A percentile compares a stretch with the other conserved stretches of the same genome.
Conservation (phyloP, 2,329 filamentous ascomycete species). For the Daldinia sp. region DNA sequence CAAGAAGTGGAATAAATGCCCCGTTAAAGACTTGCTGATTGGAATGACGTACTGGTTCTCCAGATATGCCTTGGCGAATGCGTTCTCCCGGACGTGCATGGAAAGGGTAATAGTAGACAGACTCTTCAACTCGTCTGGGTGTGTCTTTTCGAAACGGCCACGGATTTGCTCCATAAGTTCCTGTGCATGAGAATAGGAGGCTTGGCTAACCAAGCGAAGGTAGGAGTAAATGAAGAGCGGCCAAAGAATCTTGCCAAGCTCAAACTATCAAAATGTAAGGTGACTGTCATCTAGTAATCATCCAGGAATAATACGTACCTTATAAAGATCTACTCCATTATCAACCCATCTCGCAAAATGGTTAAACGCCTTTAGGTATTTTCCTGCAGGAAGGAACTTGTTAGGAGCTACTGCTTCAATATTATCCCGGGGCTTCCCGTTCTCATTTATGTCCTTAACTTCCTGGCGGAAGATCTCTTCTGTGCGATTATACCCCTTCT, state of each 20-base stretch:
- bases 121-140: slow-evolving; percentile 81
- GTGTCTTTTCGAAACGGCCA: slow-evolving; percentile 77
- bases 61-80: slow-evolving; percentile 82
- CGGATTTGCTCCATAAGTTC: slow-evolving; percentile 78
- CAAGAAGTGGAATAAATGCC: slow-evolving; percentile 86
- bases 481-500: slow-evolving; percentile 93
- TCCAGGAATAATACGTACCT: slow-evolving; percentile 63
- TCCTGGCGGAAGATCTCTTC: slow-evolving; percentile 94
- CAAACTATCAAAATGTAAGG: slow-evolving; percentile 67
- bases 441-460: slow-evolving; percentile 83
- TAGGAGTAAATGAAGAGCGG: slow-evolving; percentile 95
- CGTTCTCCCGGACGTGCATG: slow-evolving; percentile 81
- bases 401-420: slow-evolving; percentile 76
- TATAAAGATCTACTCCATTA: slow-evolving; percentile 93
- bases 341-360: slow-evolving; percentile 87
- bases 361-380: slow-evolving; percentile 80
- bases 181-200: slow-evolving; percentile 78
- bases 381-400: slow-evolving; percentile 60
- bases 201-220: slow-evolving; percentile 79
- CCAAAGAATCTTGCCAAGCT: slow-evolving; percentile 89
- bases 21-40: slow-evolving; percentile 86
- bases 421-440: slow-evolving; percentile 77
- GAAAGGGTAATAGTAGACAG: slow-evolving; percentile 81
- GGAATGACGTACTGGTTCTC: slow-evolving; percentile 91
- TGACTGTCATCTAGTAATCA: slow-evolving; percentile 35